A percentile compares a stretch with the other conserved stretches of the same genome.
phyloP scores from a whole-genome alignment of 2,329 filamentous ascomycete genomes.

The Cercospora nicotianae region DNA sequence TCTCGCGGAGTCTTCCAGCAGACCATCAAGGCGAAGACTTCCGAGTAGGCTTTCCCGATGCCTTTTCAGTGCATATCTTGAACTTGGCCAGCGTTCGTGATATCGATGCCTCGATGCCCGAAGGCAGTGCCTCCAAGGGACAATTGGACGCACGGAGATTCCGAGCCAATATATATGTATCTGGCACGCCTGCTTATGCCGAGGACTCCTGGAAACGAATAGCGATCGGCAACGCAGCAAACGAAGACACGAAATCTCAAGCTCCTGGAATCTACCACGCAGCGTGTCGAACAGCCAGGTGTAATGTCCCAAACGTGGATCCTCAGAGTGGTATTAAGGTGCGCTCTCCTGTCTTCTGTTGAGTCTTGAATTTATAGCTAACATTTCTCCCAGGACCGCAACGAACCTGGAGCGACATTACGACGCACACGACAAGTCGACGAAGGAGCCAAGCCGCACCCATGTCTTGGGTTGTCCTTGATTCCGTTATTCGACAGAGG shows the following conservation, averaged over 20 bases:
- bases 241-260: neutral
- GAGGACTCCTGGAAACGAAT: constrained; percentile 71
- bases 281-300: constrained; percentile 66
- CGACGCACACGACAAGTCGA: constrained; percentile 34
- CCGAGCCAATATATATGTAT: constrained; percentile 70
- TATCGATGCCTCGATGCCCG: constrained; percentile 58
- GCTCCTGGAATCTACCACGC: constrained; percentile 49
- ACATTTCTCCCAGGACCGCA: constrained; percentile 27
- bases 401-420: constrained; percentile 37
- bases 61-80: constrained; percentile 69
- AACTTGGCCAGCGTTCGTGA: constrained; percentile 65
- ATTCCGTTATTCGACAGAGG: constrained; percentile 36
- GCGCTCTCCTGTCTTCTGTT: too few species aligned
- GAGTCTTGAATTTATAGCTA: neutral
- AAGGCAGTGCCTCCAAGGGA: constrained; percentile 47
- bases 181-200: constrained; percentile 62
- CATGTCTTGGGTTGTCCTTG: constrained; percentile 38
- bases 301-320: constrained; percentile 71
- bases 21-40: constrained; percentile 58
- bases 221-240: constrained; percentile 42
- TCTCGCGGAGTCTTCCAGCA: constrained; percentile 61
- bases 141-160: constrained; percentile 64
- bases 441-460: constrained; percentile 35
- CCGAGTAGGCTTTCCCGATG: constrained; percentile 68
- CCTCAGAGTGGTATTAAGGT: constrained; percentile 54